phyloP scores from a whole-genome alignment of 2,329 filamentous ascomycete genomes.

The Penicillium digitatum region DNA sequence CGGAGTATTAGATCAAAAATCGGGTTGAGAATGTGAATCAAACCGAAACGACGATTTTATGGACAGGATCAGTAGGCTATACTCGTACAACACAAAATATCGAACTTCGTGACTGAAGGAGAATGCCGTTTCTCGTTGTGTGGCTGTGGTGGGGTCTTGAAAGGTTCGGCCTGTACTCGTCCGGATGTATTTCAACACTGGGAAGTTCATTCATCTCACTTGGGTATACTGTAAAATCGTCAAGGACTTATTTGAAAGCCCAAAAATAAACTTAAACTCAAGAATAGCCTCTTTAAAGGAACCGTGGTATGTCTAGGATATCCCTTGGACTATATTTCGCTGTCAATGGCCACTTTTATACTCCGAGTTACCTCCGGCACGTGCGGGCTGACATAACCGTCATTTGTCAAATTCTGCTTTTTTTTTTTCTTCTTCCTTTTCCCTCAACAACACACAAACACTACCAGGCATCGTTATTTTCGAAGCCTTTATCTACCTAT shows the following conservation, averaged over 20 bases:
- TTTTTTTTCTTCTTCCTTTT: conserved; percentile 21
- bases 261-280: neutral
- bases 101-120: neutral
- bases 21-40: neutral
- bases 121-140: conserved; percentile 3
- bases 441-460: conserved; percentile 9
- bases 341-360: neutral
- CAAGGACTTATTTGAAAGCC: neutral
- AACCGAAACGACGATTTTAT: neutral
- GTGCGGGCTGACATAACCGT: conserved; percentile 25
- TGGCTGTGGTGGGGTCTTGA: conserved; percentile 6
- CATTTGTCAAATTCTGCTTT: conserved; percentile 24
- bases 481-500: conserved; percentile 13
- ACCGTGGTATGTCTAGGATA: neutral
- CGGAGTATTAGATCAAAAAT: neutral
- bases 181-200: neutral
- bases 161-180: neutral
- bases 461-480: conserved; percentile 7
- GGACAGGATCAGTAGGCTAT: neutral
- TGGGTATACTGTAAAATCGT: neutral
- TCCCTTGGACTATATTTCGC: neutral
- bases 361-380: conserved; percentile 18
- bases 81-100: neutral
- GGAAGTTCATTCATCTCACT: neutral
- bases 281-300: neutral